Percentiles rank a stretch among this genome's conserved stretches.
Conservation (phyloP, 2,329 filamentous ascomycete genomes). For the Didymella pinodella region DNA sequence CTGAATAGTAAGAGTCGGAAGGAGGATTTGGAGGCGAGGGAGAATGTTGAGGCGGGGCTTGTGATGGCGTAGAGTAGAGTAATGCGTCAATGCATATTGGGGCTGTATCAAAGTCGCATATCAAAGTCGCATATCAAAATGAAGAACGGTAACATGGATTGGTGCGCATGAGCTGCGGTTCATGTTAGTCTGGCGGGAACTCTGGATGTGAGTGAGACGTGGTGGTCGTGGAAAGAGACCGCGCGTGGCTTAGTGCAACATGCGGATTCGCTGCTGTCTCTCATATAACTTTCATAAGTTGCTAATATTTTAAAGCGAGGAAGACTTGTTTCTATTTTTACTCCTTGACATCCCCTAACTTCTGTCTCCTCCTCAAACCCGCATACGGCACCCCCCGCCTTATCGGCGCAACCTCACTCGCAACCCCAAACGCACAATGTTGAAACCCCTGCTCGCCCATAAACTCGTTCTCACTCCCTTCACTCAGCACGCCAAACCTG, state of each 20-base stretch:
- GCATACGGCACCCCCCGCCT: conserved; percentile 35
- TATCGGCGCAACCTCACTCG: conserved; percentile 36
- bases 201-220: too few relatives aligned
- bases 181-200: too few relatives aligned
- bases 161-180: too few relatives aligned
- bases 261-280: too few relatives aligned
- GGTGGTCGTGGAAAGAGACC: too few relatives aligned
- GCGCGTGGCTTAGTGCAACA: too few relatives aligned
- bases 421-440: conserved; percentile 47
- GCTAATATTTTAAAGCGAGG: not conserved
- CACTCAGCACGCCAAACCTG: conserved; percentile 49
- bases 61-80: conserved; percentile 6
- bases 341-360: not conserved
- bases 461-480: conserved; percentile 37
- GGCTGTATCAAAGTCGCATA: too few relatives aligned
- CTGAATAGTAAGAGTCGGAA: conserved; percentile 58
- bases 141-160: too few relatives aligned
- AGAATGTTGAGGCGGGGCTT: conserved; percentile 12
- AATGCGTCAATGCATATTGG: too few relatives aligned
- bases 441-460: conserved; percentile 30
- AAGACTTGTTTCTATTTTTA: not conserved
- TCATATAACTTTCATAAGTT: not conserved
- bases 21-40: conserved; percentile 47
- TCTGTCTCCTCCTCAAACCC: conserved; percentile 23
- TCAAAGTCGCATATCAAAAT: too few relatives aligned